Conservation (phyloP, 2,329 filamentous ascomycete genomes). For the Gnomoniopsis smithogilvyi region DNA sequence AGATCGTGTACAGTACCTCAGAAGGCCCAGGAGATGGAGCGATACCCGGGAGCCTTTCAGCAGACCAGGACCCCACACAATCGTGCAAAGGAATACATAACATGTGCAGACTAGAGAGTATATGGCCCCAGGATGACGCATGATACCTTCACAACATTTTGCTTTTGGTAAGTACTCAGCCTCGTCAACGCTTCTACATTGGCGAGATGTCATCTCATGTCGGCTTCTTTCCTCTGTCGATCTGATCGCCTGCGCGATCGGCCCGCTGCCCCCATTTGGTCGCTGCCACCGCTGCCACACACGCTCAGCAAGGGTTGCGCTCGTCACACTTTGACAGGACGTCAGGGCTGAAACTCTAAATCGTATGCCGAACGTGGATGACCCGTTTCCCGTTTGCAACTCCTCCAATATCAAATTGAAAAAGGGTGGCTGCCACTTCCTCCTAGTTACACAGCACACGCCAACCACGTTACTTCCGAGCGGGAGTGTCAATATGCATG, state of each 20-base stretch:
- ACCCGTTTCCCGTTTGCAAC: background rate
- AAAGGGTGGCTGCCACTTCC: background rate
- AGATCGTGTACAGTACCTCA: too few species aligned
- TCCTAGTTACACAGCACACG: background rate
- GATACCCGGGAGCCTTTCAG: too few species aligned
- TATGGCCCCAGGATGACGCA: background rate
- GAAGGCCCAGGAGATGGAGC: too few species aligned
- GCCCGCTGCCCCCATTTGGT: slow-evolving; percentile 5
- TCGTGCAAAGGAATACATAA: too few species aligned
- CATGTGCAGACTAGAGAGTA: too few species aligned
- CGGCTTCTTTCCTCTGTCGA: background rate
- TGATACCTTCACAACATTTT: background rate
- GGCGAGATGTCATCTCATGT: background rate
- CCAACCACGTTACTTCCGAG: background rate
- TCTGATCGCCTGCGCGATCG: background rate
- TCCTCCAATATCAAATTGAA: background rate
- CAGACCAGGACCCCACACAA: too few species aligned
- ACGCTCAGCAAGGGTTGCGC: background rate
- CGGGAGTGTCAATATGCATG: background rate
- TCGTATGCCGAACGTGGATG: background rate
- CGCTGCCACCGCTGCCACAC: background rate
- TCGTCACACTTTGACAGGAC: background rate
- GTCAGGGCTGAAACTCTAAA: slow-evolving; percentile 1
- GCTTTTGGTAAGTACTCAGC: background rate
- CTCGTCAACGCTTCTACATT: background rate